Base-by-base conservation (phyloP, 2,329 filamentous ascomycete genomes). In the Neurospora sp. region DNA sequence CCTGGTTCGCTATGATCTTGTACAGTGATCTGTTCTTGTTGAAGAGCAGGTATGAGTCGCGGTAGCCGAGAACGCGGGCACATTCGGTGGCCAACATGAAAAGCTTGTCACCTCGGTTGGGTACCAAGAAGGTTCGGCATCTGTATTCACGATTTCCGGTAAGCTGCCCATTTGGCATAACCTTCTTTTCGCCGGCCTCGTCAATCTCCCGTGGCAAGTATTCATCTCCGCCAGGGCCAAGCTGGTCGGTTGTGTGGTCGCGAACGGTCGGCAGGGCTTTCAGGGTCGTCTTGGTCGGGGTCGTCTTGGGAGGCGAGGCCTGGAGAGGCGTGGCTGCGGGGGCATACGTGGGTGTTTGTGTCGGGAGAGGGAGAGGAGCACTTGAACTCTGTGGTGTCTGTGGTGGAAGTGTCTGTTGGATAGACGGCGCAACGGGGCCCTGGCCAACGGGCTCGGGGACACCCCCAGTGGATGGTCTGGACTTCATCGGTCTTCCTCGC, bases 21-120 rank as follows among this genome's bases (percentile, higher is more conserved):
- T 88, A 97, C 8, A 99, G 84, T 2, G 96, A 98, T 74, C 95
- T 87, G 80, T 99, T 98, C 83, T 98, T 97, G 86, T 98, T 98
- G 84, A 99, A 99, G 17, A 99, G 84, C 41, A 99, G 85, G 79
- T 99, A 99, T n/a, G 94, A 97, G 80, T 99, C 96, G 72, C 96
- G 88, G 79, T 99, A 99, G 66, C 93, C 92, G 28, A 98, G 84
- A 4, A 97, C 93, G 74, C 96, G 89, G 33, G 96, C 96, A 78
- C 96, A 98, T 81, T 99, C 96, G 17, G 96, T 99, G 41, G 96
- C 96, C 68, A 99, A 88, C 96, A 99, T 99, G 82, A 98, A 99
- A 6, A 98, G 87, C 81, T 97, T 97, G 74, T 96, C 91, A 37
- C 92, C 93, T 75, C 96, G 87, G 76, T 96, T 90, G 19, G 95